A percentile compares a stretch with the other conserved stretches of the same genome.
Conservation (phyloP, 1,139 yeast species). For the Yamadazyma buinensis region DNA sequence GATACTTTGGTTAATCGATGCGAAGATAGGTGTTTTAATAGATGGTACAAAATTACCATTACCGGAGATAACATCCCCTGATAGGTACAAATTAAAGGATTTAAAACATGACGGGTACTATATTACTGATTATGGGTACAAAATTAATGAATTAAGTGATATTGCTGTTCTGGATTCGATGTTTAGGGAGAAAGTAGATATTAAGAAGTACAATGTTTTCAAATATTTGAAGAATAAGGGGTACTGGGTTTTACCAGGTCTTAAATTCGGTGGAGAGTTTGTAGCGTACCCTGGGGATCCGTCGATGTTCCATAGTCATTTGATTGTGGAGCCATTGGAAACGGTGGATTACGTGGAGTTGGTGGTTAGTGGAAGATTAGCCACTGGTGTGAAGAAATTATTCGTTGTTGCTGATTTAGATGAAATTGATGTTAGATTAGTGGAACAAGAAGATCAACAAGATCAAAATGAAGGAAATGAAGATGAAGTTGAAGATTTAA, state of each 20-base stretch:
- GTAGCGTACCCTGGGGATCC: slow-evolving; percentile 97
- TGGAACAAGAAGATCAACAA: slow-evolving; percentile 23
- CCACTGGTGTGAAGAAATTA: slow-evolving; percentile 87
- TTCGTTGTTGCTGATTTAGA: slow-evolving; percentile 49
- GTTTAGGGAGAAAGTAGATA: slow-evolving; percentile 5
- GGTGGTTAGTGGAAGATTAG: slow-evolving; percentile 82
- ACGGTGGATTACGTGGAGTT: slow-evolving; percentile 51
- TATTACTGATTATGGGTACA: slow-evolving; percentile 4
- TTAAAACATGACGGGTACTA: slow-evolving; percentile 7
- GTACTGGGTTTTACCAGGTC: slow-evolving; percentile 73
- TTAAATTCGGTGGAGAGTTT: slow-evolving; percentile 85
- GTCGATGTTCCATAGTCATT: slow-evolving; percentile 81
- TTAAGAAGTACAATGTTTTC: slow-evolving; percentile 17
- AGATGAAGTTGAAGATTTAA: slow-evolving; percentile 1
- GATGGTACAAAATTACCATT: slow-evolving; percentile 6
- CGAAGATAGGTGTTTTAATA: slow-evolving; percentile 28
- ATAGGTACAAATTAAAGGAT: slow-evolving; percentile 1
- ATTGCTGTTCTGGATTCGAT: not conserved
- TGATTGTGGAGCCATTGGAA: slow-evolving; percentile 58
- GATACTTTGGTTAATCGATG: slow-evolving; percentile 57
- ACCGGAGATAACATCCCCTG: slow-evolving; percentile 6
- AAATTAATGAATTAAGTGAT: not conserved
- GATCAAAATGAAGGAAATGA: not conserved
- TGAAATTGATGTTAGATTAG: not conserved
- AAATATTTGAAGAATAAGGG: slow-evolving; percentile 42